Evolutionary conservation across 768 basidiomycete species (phyloP).

Genomic region (Auricularia sp.): DNA sequence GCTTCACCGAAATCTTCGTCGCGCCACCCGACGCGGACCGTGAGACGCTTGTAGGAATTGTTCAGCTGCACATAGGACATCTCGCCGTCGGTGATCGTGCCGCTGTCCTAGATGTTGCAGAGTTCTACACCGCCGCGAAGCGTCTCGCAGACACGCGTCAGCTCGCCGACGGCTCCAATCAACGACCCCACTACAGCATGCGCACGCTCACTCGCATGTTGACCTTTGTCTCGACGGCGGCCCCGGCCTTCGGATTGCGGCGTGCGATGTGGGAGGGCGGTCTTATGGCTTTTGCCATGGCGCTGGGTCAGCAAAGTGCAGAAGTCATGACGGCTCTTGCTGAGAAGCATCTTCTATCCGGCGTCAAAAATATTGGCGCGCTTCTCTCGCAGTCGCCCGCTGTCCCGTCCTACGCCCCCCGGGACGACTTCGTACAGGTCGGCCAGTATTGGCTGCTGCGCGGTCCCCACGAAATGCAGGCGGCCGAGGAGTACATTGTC

Average conservation of each 20-base stretch:
- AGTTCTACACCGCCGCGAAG: slow-evolving; percentile 82
- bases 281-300: slow-evolving; percentile 97
- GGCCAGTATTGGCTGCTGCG: slow-evolving; percentile 86
- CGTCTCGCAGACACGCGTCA: slow-evolving; percentile 58
- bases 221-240: slow-evolving; percentile 79
- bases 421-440: slow-evolving; percentile 63
- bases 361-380: slow-evolving; percentile 71
- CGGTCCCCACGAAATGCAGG: slow-evolving; percentile 57
- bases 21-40: slow-evolving; percentile 88
- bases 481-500: slow-evolving; percentile 78
- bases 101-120: slow-evolving; percentile 81
- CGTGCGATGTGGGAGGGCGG: slow-evolving; percentile 93
- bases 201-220: slow-evolving; percentile 86
- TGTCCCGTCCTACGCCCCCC: slow-evolving; percentile 34
- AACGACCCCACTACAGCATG: slow-evolving; percentile 93
- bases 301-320: slow-evolving; percentile 65
- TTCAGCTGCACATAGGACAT: slow-evolving; percentile 81
- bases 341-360: slow-evolving; percentile 66
- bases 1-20: slow-evolving; percentile 94
- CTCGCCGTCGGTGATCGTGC: slow-evolving; percentile 77
- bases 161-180: slow-evolving; percentile 89
- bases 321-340: slow-evolving; percentile 57
- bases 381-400: slow-evolving; percentile 61
- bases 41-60: slow-evolving; percentile 79
- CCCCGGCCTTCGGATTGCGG: slow-evolving; percentile 65